These are phyloP conservation scores for Salix udensis DNA, from an alignment of 345 rosid species.

Conservation along the genomic window DNA sequence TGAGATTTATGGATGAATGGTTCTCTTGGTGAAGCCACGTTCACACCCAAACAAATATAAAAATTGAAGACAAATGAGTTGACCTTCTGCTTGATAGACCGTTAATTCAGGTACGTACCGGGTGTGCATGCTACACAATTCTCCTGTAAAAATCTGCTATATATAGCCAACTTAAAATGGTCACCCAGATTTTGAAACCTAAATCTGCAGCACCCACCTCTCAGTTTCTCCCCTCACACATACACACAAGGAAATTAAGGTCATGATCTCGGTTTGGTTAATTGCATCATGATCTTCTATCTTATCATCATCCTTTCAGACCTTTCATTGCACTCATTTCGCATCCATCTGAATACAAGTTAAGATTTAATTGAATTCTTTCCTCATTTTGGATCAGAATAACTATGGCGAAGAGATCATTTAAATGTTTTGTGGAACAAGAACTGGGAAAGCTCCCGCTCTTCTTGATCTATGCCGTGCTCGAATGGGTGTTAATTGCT, in stretches of 20 bases:
- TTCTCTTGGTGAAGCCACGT: background rate
- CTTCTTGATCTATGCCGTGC: conserved; percentile 59
- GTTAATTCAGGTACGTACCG: conserved; percentile 50
- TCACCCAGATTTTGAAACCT: conserved; percentile 31
- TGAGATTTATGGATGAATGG: background rate
- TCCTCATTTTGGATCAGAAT: background rate
- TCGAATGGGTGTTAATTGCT: conserved; percentile 72
- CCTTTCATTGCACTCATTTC: background rate
- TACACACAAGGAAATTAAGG: conserved; percentile 22
- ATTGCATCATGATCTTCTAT: conserved; percentile 37
- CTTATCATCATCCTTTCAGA: conserved; percentile 21
- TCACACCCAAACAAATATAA: background rate
- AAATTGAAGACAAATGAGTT: background rate
- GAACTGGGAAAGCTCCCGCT: conserved; percentile 63
- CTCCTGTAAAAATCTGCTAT: conserved; percentile 6
- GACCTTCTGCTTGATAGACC: conserved; percentile 29
- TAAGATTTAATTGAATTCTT: background rate
- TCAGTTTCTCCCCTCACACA: conserved; percentile 13
- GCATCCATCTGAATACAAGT: background rate
- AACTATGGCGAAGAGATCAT: conserved; percentile 54
- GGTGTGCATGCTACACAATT: conserved; percentile 7
- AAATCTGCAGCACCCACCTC: conserved; percentile 14
- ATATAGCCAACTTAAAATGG: conserved; percentile 27
- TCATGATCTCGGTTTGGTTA: conserved; percentile 44
- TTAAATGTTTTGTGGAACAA: conserved; percentile 57